Conservation (phyloP, 2,329 filamentous ascomycete genomes). For the Neonectria ditissima region DNA sequence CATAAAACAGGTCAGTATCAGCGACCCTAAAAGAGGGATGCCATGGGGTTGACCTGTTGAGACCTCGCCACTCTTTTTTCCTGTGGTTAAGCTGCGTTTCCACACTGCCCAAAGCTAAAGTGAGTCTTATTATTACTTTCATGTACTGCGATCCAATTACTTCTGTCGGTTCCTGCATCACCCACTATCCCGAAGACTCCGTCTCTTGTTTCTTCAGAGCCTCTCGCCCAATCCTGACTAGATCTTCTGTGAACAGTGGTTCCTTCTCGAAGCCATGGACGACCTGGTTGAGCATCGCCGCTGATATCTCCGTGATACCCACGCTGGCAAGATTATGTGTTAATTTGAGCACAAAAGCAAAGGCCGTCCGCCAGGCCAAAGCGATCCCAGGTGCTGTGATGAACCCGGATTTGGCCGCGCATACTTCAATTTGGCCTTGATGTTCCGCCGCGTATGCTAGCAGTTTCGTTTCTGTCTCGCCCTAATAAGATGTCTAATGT, state of each 20-base stretch:
- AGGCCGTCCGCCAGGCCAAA: not conserved
- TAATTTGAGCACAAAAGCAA: conserved; percentile 23
- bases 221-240: conserved; percentile 51
- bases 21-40: too few species aligned
- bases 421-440: not conserved
- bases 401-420: not conserved
- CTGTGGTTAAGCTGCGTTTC: too few species aligned
- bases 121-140: not conserved
- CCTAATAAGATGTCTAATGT: conserved; percentile 47
- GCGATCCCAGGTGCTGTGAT: not conserved
- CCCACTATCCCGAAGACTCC: not conserved
- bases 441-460: not conserved
- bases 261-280: conserved; percentile 61
- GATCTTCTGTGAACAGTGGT: conserved; percentile 56
- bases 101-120: not conserved
- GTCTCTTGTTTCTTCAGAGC: not conserved
- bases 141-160: not conserved
- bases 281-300: conserved; percentile 58
- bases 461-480: conserved; percentile 56
- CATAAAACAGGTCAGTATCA: too few species aligned
- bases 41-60: too few species aligned
- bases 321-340: conserved; percentile 50
- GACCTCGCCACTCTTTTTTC: too few species aligned
- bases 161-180: not conserved
- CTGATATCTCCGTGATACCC: conserved; percentile 52